Percentiles rank a stretch among this genome's conserved stretches.
Evolutionary conservation across 1,139 yeast genomes (phyloP).

Genomic region (Sporopachydermia cereana): DNA sequence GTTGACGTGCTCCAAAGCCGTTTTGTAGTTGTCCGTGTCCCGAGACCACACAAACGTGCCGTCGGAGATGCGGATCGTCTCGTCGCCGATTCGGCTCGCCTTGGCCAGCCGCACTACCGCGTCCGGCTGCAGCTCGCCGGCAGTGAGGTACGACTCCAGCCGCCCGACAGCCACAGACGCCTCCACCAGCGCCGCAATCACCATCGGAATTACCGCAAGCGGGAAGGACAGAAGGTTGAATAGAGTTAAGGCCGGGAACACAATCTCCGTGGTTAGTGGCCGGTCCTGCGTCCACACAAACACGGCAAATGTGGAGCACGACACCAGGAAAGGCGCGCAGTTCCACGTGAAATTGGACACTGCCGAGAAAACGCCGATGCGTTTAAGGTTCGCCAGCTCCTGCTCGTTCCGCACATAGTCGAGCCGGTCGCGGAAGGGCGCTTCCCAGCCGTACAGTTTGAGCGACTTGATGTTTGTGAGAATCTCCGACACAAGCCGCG

Average conservation of each 20-base stretch:
- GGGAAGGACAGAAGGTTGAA: constrained; percentile 86
- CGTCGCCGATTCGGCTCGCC: constrained; percentile 46
- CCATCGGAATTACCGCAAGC: constrained; percentile 86
- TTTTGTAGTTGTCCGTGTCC: constrained; percentile 55
- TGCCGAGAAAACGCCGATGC: constrained; percentile 71
- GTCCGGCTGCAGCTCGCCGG: constrained; percentile 73
- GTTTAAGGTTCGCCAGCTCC: constrained; percentile 68
- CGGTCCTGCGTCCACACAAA: constrained; percentile 53
- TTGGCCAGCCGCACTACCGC: constrained; percentile 54
- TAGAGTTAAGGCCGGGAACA: constrained; percentile 86
- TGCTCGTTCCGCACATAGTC: constrained; percentile 77
- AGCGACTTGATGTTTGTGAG: constrained; percentile 84
- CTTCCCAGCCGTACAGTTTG: constrained; percentile 93
- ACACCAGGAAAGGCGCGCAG: constrained; percentile 82
- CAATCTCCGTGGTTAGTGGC: constrained; percentile 82
- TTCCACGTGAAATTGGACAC: constrained; percentile 69
- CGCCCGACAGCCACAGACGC: constrained; percentile 82
- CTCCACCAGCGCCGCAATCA: constrained; percentile 75
- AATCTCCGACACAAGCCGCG: constrained; percentile 72
- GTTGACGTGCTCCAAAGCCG: constrained; percentile 64
- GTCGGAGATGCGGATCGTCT: constrained; percentile 51
- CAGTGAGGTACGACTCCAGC: constrained; percentile 57
- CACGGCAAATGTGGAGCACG: constrained; percentile 82
- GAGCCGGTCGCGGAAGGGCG: constrained; percentile 64
- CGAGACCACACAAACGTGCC: constrained; percentile 89